Conservation (phyloP, 2,329 filamentous ascomycete species). For the Helminthosporium solani region DNA sequence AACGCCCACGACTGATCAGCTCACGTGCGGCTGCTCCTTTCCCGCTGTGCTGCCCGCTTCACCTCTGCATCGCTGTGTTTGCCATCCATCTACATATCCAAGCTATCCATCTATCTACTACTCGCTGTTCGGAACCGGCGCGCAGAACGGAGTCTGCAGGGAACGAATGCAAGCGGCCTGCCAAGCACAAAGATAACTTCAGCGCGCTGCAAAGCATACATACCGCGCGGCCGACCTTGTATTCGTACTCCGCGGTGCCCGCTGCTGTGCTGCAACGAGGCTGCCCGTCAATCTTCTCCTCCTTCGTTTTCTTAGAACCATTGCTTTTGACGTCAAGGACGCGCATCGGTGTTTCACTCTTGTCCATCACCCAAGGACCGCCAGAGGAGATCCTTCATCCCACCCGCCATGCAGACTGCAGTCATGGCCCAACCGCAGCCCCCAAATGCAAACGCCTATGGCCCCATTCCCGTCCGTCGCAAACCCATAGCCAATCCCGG, state of each 20-base stretch:
- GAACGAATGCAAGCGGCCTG: conserved; percentile 25
- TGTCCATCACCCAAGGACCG: conserved; percentile 12
- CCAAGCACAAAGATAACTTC: conserved; percentile 16
- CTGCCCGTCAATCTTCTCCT: conserved; percentile 3
- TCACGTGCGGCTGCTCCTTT: too few relatives aligned
- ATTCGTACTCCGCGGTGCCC: conserved; percentile 9
- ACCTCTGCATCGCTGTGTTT: conserved; percentile 22
- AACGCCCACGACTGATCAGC: too few relatives aligned
- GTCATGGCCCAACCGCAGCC: conserved; percentile 26
- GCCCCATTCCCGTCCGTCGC: conserved; percentile 32
- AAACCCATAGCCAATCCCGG: conserved; percentile 39
- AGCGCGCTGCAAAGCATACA: conserved; percentile 2
- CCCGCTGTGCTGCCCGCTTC: conserved; percentile 4
- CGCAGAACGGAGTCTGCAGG: conserved; percentile 24
- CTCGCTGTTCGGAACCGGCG: conserved; percentile 25
- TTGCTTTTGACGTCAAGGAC: conserved; percentile 26
- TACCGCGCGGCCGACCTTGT: neutral
- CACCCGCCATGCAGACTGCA: conserved; percentile 28
- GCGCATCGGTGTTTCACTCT: conserved; percentile 29
- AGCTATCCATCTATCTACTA: too few relatives aligned
- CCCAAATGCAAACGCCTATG: conserved; percentile 25
- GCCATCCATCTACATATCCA: conserved; percentile 27
- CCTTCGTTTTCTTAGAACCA: conserved; percentile 20
- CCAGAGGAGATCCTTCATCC: conserved; percentile 4
- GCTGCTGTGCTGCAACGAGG: conserved; percentile 3